A percentile compares a stretch with the other conserved stretches of the same genome.
Evolutionary conservation across 2,329 filamentous ascomycete species (phyloP).

Genomic region (Ceratocystis destructans): DNA sequence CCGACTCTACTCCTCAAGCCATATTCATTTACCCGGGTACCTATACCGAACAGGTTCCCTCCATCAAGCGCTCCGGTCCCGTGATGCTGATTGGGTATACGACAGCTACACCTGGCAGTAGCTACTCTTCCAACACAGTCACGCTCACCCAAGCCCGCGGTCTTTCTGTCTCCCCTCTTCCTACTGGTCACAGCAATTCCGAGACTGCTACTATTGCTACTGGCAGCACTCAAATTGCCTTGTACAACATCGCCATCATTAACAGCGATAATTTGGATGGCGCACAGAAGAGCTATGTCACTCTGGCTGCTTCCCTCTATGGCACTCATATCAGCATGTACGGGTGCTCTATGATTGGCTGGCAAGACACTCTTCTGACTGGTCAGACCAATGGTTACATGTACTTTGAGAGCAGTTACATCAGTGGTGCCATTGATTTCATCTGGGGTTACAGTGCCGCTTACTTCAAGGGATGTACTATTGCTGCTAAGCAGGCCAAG

Average conservation of each 20-base stretch:
- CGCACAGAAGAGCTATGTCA: slow-evolving; percentile 35
- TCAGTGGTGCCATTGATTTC: slow-evolving; percentile 37
- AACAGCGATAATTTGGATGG: slow-evolving; percentile 34
- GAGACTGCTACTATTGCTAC: slow-evolving; percentile 34
- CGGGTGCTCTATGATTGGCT: slow-evolving; percentile 33
- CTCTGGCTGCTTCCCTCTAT: slow-evolving; percentile 23
- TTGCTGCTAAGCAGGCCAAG: slow-evolving; percentile 25
- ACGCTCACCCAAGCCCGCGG: slow-evolving; percentile 29
- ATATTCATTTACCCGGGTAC: slow-evolving; percentile 34
- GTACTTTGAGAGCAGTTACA: slow-evolving; percentile 33
- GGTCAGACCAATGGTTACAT: slow-evolving; percentile 31
- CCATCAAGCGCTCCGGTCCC: slow-evolving; percentile 35
- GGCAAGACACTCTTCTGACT: slow-evolving; percentile 38
- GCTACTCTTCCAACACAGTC: slow-evolving; percentile 44
- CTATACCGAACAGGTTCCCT: slow-evolving; percentile 46
- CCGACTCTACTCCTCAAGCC: slow-evolving; percentile 24
- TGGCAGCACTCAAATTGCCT: slow-evolving; percentile 37
- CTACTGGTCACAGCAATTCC: slow-evolving; percentile 35
- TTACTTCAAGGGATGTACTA: slow-evolving; percentile 30
- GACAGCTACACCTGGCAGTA: slow-evolving; percentile 29
- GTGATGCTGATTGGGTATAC: slow-evolving; percentile 48
- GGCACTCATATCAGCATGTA: slow-evolving; percentile 24
- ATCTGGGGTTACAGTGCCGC: slow-evolving; percentile 24
- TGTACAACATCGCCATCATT: slow-evolving; percentile 47
- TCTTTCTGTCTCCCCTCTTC: slow-evolving; percentile 26